Evolutionary conservation across 2,329 filamentous ascomycete species (phyloP), one percentile per base, ranked within the genome.

Genomic region (Atkinsonella texensis): DNA sequence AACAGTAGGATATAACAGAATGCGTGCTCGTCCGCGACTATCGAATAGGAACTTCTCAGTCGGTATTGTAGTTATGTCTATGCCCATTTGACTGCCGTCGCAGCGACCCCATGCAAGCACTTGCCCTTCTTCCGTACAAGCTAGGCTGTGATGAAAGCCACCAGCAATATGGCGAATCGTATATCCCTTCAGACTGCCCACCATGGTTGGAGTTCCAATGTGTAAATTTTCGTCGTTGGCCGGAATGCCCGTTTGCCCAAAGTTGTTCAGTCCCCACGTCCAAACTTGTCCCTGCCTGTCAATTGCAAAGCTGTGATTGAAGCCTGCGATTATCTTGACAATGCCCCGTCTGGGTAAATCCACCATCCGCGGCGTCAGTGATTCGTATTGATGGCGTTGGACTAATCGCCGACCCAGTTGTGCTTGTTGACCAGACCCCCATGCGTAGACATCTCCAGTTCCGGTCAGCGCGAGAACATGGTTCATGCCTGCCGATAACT

Each of bases 251-350:
- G 81, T 84, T 65, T 87, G 79, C 49, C 80, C 81, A 62, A 81
- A 87, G 61, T 80, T 84, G 68, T 88, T 88, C 41, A 85, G 67
- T 3, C 84, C 84, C 83, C 84, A 88, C 0, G 76, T 72, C 66
- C 77, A 86, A 17, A 86, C 77, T 44, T 77, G 75, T n/a, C 78
- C 82, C 13, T 75, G 75, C 43, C 74, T 73, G 59, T 79, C 75
- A 47, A 87, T 74, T n/a, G 81, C 83, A 56, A 88, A 85, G 52
- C 78, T 81, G 63, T 87, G 83, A 63, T 85, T 84, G 47, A 78
- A 74, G 17, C 84, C 84, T 53, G 77, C 79, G 18, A 73, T 74
- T 10, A 64, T 57, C n/a, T 58, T 54, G 13, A 50, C 53, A 15
- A 62, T 54, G 49, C 83, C 73, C 33, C 55, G 55, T 33, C 40